Evolutionary conservation across 768 basidiomycete species (phyloP), one percentile per base, ranked within the genome.

Genomic region (Termitomyces sp.): DNA sequence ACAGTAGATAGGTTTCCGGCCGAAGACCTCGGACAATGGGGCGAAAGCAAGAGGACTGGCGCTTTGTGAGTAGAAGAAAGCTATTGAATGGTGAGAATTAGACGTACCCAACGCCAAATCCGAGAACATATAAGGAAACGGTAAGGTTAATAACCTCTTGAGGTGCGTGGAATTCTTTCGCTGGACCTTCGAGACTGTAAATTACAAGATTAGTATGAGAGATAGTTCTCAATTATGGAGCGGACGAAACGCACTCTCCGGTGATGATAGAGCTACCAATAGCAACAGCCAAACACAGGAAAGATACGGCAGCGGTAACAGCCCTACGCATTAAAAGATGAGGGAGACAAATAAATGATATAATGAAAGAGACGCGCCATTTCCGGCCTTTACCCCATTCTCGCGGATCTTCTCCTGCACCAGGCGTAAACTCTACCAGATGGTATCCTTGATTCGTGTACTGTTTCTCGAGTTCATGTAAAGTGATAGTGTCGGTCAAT

Each of bases 71-170:
- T 58, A 15, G 54, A 61, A 56, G 53, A 65, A 24, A 53, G 22
- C 10, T 28, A 19, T 37, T 11, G 2, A n/a, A 49, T 17, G 37
- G 22, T 37, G 22, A 37, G 24, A 49, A 17, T 3, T 0, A 17
- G 22, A 63, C 67, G 1, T 54, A 74, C 64, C 75, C 76, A 51
- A 73, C 65, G 32, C 73, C 73, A 57, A 72, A 75, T 19, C 75
- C 74, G 47, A 75, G 71, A 24, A 77, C 74, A 53, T 76, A 77
- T 41, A 70, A 70, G 8, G 75, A 71, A 8, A 74, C 73, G 3
- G 72, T 72, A n/a, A 77, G 65, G 55, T 74, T 74, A 48, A 70
- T 65, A 26, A 76, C 68, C 49, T 71, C 70, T 60, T 72, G 70
- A 4, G 65, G 63, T 12, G 66, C 69, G 37, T 68, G 60, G 24